These are phyloP conservation scores for Zarea fungicola DNA, from an alignment of 2,329 filamentous ascomycete genomes.

Conservation along the genomic window DNA sequence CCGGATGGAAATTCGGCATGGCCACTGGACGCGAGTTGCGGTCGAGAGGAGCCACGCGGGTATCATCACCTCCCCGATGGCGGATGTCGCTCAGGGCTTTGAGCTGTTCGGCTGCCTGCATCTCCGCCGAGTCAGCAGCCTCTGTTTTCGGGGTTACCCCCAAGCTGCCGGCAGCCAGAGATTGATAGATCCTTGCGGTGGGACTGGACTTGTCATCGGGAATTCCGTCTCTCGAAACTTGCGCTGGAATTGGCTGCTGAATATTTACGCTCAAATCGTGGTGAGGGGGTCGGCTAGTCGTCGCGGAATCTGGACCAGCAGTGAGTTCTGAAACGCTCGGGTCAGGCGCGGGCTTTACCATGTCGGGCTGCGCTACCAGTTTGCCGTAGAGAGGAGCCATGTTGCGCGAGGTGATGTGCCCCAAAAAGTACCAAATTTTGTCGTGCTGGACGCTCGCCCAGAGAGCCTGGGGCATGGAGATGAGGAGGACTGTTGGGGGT, in stretches of 20 bases:
- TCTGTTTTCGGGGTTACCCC: slow-evolving; percentile 30
- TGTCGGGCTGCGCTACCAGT: slow-evolving; percentile 39
- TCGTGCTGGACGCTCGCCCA: slow-evolving; percentile 62
- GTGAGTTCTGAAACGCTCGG: neutral
- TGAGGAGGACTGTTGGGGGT: slow-evolving; percentile 59
- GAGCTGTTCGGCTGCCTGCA: slow-evolving; percentile 63
- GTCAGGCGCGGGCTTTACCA: neutral
- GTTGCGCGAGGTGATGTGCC: slow-evolving; percentile 62
- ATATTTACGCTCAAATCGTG: too few species aligned
- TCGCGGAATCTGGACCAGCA: too few species aligned
- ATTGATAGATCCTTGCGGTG: slow-evolving; percentile 2
- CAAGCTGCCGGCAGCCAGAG: slow-evolving; percentile 5
- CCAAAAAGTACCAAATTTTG: slow-evolving; percentile 61
- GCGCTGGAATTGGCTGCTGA: neutral
- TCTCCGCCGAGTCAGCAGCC: slow-evolving; percentile 57
- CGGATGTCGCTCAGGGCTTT: slow-evolving; percentile 61
- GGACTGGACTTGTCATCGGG: slow-evolving; percentile 23
- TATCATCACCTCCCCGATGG: slow-evolving; percentile 44
- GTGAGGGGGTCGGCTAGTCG: too few species aligned
- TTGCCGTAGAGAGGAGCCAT: slow-evolving; percentile 60
- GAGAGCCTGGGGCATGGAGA: slow-evolving; percentile 59
- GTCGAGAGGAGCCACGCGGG: slow-evolving; percentile 10
- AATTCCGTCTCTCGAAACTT: neutral
- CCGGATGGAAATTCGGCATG: neutral
- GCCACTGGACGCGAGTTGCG: slow-evolving; percentile 14